Base-by-base conservation (phyloP, 164 flowering plant species). In the Tetrastigma voinierianum region DNA sequence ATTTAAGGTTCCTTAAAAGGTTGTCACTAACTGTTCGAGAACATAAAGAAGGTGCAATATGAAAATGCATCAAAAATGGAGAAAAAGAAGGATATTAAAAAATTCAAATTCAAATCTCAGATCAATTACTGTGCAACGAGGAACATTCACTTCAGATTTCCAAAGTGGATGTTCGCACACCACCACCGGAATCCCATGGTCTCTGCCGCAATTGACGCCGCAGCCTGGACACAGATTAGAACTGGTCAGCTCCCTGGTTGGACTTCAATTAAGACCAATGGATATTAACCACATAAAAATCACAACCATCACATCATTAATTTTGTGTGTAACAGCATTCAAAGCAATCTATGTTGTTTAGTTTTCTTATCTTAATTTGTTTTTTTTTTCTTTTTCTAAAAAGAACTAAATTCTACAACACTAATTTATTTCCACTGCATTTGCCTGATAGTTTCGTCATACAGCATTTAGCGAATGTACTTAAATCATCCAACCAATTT, bases 81-180 rank as follows among this genome's bases (percentile, higher is more conserved):
- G 7, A 48, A 57, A 7, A 54, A n/a, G 6, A 32, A 32, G 6
- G 40, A 32, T 32, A 32, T 32, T 16, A 32, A 52, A 25, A 23
- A 44, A 56, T 43, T 13, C 19, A 57, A 9, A 8, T 13, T 59
- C 13, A 16, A 19, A 43, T 51, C 6, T 4, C 9, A 51, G 62
- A 61, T 20, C 47, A 60, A 68, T 87, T 89, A 95, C 97, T 95
- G 99, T 74, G 99, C 68, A 67, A 81, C 97, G 70, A 97, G 99
- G 75, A 97, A 97, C 97, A 95, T 95, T 72, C 99, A 97, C 79
- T 97, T 92, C 8, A 97, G 97, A 84, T 89, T 92, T 59, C 99
- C 99, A 79, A 92, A 95, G 76, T 70, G 56, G 56, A 80, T 90
- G 94, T 24, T 91, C 97, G 47, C 97, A 79, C 70, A 95, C 97